phyloP scores from a whole-genome alignment of 2,329 filamentous ascomycete species.

The Raffaelea albimanens region DNA sequence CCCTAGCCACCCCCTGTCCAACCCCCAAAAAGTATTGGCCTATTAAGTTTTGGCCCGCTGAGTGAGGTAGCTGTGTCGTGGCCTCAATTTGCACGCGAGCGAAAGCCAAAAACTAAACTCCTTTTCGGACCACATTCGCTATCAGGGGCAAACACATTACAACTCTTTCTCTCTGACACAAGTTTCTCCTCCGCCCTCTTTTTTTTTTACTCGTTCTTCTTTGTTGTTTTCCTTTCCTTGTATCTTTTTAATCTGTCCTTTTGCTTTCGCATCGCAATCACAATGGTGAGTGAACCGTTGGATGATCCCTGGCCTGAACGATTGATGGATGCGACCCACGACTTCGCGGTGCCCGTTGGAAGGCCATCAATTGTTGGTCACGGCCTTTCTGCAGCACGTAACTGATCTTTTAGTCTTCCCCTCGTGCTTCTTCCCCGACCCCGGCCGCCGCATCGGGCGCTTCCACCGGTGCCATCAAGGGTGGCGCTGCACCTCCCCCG shows the following conservation, averaged over 20 bases:
- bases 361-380: neutral
- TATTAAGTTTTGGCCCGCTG: neutral
- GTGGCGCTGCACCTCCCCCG: slow-evolving; percentile 72
- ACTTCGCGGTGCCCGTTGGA: no score
- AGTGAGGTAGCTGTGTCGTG: slow-evolving; percentile 6
- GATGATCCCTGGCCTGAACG: no score
- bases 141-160: neutral
- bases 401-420: slow-evolving; percentile 38
- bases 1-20: neutral
- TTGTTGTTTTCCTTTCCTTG: neutral
- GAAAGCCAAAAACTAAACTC: neutral
- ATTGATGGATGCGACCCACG: no score
- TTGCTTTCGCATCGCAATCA: neutral
- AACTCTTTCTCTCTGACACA: neutral
- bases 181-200: neutral
- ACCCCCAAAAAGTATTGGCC: neutral
- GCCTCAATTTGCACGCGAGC: slow-evolving; percentile 11
- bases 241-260: neutral
- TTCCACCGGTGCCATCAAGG: slow-evolving; percentile 60
- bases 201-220: neutral
- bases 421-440: slow-evolving; percentile 42
- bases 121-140: neutral
- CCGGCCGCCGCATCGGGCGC: slow-evolving; percentile 38
- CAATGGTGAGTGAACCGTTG: slow-evolving; percentile 2
- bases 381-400: neutral